These are phyloP conservation scores for Vigna trinervia DNA, from an alignment of 306 rosid genomes.

Conservation along the genomic window DNA sequence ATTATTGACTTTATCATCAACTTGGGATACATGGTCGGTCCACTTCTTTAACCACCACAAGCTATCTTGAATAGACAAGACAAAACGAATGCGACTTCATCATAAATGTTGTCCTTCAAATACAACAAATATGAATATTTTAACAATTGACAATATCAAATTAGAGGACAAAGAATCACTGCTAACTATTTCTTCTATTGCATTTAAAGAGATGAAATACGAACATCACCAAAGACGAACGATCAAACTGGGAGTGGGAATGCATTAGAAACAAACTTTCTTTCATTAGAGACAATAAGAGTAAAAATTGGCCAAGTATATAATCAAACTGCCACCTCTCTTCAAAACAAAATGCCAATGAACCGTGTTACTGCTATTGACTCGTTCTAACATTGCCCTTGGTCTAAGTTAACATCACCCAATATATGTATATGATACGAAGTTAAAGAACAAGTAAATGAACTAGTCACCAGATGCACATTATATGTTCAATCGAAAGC, in stretches of 20 bases:
- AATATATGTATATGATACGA: neutral
- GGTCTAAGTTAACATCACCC: neutral
- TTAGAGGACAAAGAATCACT: neutral
- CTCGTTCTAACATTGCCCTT: neutral
- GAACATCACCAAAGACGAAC: neutral
- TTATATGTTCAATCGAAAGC: slow-evolving; percentile 4
- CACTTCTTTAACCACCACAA: slow-evolving; percentile 22
- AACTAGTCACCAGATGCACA: neutral
- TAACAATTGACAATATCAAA: neutral
- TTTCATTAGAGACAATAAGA: neutral
- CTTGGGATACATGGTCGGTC: slow-evolving; percentile 18
- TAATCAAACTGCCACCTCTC: no score
- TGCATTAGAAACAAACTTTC: neutral
- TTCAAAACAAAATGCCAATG: no score
- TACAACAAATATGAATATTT: neutral
- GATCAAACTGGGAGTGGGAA: neutral
- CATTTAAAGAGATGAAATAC: neutral
- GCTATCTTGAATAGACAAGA: slow-evolving; percentile 28
- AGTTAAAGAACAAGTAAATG: neutral
- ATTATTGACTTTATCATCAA: slow-evolving; percentile 29
- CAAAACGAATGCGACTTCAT: neutral
- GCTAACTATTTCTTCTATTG: no score
- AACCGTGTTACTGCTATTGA: neutral
- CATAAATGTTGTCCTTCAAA: slow-evolving; percentile 9
- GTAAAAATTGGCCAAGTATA: neutral